Conservation (phyloP, 2,329 filamentous ascomycete genomes). For the Colletotrichum nymphaeae region DNA sequence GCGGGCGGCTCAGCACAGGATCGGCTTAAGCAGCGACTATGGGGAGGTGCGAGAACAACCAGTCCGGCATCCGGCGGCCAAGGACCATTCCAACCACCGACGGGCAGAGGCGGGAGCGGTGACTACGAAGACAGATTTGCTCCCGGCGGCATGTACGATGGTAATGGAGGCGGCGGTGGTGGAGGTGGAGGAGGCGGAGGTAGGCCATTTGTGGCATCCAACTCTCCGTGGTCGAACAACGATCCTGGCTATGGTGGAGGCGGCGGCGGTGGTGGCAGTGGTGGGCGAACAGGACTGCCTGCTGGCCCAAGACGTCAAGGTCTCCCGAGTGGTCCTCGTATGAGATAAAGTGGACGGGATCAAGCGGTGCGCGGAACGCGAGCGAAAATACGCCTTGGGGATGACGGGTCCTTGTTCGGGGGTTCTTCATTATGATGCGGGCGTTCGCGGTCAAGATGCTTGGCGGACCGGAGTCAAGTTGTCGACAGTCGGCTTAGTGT, state of each 20-base stretch:
- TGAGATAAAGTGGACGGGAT: slow-evolving; percentile 47
- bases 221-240: slow-evolving; percentile 59
- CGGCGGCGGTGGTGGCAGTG: slow-evolving; percentile 47
- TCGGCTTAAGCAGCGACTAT: slow-evolving; percentile 82
- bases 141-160: slow-evolving; percentile 57
- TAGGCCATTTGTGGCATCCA: slow-evolving; percentile 57
- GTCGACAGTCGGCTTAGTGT: neutral
- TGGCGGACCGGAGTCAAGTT: neutral
- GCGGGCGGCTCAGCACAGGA: slow-evolving; percentile 77
- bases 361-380: neutral
- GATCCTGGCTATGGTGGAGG: slow-evolving; percentile 46
- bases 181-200: slow-evolving; percentile 46
- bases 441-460: neutral
- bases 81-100: slow-evolving; percentile 61
- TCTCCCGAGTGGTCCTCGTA: slow-evolving; percentile 48
- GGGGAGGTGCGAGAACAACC: slow-evolving; percentile 68
- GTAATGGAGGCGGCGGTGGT: slow-evolving; percentile 45
- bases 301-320: slow-evolving; percentile 54
- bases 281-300: slow-evolving; percentile 56
- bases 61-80: slow-evolving; percentile 60
- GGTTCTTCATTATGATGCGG: neutral
- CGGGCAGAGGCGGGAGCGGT: slow-evolving; percentile 42
- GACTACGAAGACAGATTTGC: slow-evolving; percentile 60
- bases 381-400: neutral
- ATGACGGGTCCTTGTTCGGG: neutral